phyloP scores from a whole-genome alignment of 1,139 yeast species.

The Diutina mesorugosa region DNA sequence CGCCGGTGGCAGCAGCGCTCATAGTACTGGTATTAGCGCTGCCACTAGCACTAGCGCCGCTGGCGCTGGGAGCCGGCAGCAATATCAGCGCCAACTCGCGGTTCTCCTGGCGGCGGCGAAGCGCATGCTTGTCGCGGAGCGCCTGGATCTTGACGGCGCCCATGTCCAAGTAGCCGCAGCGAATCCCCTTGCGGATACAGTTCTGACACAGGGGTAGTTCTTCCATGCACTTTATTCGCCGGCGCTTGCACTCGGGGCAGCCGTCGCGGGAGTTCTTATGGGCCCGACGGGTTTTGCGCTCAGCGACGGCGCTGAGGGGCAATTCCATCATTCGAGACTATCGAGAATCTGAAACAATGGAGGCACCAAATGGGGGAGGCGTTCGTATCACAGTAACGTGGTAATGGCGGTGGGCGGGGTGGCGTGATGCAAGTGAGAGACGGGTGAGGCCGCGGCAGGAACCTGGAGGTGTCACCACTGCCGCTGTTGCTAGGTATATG shows the following conservation, averaged over 20 bases:
- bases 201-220: slow-evolving; percentile 30
- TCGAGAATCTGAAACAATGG: neutral
- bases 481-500: neutral
- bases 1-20: no score
- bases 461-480: neutral
- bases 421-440: neutral
- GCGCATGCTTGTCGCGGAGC: slow-evolving; percentile 18
- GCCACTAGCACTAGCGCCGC: neutral
- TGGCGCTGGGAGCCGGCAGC: neutral
- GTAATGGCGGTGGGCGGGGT: neutral
- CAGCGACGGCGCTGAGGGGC: slow-evolving; percentile 6
- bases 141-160: slow-evolving; percentile 23
- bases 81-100: neutral
- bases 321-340: neutral
- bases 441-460: neutral
- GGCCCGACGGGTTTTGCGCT: slow-evolving; percentile 28
- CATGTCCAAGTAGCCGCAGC: slow-evolving; percentile 33
- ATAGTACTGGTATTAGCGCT: neutral
- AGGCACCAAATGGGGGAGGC: neutral
- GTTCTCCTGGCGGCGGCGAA: neutral
- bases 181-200: slow-evolving; percentile 23
- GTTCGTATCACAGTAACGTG: neutral
- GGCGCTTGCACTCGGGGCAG: slow-evolving; percentile 33
- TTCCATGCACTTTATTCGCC: slow-evolving; percentile 31
- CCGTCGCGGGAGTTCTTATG: slow-evolving; percentile 36